Evolutionary conservation across 345 rosid species (phyloP), one percentile per base, ranked within the genome.

Genomic region (Syzygium aqueum): DNA sequence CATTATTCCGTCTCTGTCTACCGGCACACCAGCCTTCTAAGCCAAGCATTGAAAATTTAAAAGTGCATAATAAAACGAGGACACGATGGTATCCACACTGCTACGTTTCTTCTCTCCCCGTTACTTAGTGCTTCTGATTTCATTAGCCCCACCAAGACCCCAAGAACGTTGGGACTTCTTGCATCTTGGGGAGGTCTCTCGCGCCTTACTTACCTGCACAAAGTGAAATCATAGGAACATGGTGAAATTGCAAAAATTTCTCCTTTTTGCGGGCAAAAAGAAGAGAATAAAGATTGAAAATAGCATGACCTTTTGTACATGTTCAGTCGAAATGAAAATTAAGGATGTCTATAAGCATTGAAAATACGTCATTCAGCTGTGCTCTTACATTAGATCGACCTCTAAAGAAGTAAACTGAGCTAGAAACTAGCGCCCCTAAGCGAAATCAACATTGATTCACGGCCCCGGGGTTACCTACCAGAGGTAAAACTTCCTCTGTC

Each of bases 131-230:
- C 49, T 33, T 73, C 80, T 19, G 46, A 73, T 73, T 19, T 73
- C 25, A 17, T 33, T 17, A 73, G 80, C 46, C 80, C 80, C 80
- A 33, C 80, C 80, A 73, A 33, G 80, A 73, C 33, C 43, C 21
- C 27, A 8, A 28, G 43, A 3, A 30, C 77, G 80, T 8, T 9
- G 49, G 80, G 80, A 73, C 85, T 33, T 13, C 5, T 2, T 8
- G 33, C 33, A 59, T 25, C 77, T 61, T 85, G 37, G 78, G 43
- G 25, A 8, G 46, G 46, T 43, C 46, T 59, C 77, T 61, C 77
- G 2, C 86, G 10, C 52, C 63, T 53, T 52, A 87, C 33, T 87
- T 87, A 51, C 86, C 89, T 87, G 86, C 67, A 87, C 17, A 63
- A 30, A 33, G 51, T 8, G 25, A 82, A 22, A n/a, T 0, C 13